Evolutionary conservation across 371 early-diverging fungal genomes (phyloP).

Genomic region (Amoeboaphelidium occidentale): DNA sequence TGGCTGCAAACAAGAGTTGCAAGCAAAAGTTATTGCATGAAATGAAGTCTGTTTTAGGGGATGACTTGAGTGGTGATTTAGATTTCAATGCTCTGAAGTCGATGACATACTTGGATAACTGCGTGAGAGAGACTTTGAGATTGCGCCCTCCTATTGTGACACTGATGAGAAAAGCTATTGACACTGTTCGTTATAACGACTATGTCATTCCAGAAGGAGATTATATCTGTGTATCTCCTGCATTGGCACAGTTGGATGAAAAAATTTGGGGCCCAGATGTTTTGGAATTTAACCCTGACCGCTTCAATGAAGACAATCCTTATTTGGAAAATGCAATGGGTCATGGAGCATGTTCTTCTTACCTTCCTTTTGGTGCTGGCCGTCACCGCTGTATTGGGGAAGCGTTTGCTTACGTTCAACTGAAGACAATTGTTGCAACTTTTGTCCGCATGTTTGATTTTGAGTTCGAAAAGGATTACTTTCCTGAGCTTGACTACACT

Average conservation of each 20-base stretch:
- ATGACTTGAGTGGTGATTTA: constrained; percentile 17
- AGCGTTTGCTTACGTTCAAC: constrained; percentile 79
- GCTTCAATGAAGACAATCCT: constrained; percentile 34
- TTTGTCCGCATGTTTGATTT: constrained; percentile 45
- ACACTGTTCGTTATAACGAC: constrained; percentile 28
- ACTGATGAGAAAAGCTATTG: constrained; percentile 70
- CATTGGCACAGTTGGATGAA: constrained; percentile 54
- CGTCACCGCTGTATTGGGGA: constrained; percentile 97
- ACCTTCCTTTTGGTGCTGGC: constrained; percentile 90
- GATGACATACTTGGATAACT: constrained; percentile 36
- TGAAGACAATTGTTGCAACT: constrained; percentile 66
- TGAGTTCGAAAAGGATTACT: constrained; percentile 21
- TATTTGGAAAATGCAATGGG: constrained; percentile 5
- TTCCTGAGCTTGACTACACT: constrained; percentile 67
- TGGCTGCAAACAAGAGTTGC: constrained; percentile 46
- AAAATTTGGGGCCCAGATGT: constrained; percentile 46
- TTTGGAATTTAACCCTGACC: constrained; percentile 41
- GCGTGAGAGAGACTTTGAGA: constrained; percentile 38
- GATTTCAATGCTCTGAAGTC: constrained; percentile 54
- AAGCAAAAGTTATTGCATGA: constrained; percentile 29
- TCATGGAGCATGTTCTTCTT: constrained; percentile 45
- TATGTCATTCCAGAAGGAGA: constrained; percentile 70
- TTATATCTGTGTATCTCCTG: constrained; percentile 58
- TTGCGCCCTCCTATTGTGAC: constrained; percentile 78
- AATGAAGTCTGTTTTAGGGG: constrained; percentile 30